These are phyloP conservation scores for Lactarius psammicola DNA, from an alignment of 768 basidiomycete species.

Conservation along the genomic window DNA sequence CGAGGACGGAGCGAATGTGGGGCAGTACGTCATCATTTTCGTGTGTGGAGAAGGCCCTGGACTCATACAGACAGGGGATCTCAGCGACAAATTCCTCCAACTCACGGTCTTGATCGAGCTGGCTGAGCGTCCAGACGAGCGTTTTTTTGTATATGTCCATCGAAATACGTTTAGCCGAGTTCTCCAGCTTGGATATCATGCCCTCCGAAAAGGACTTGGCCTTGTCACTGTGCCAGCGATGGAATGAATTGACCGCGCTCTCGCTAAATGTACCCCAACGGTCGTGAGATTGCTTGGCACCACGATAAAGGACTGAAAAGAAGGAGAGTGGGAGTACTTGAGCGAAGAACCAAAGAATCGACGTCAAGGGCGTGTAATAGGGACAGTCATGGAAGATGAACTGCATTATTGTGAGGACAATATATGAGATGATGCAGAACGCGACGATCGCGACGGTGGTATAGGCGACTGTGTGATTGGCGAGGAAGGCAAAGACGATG, in stretches of 20 bases:
- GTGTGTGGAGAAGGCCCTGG: not conserved
- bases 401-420: not conserved
- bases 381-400: not conserved
- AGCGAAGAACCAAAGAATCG: not conserved
- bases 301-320: not conserved
- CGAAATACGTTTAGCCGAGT: not conserved
- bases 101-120: not conserved
- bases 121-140: not conserved
- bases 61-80: not conserved
- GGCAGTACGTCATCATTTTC: not conserved
- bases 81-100: not conserved
- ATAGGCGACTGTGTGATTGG: conserved; percentile 1
- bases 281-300: not conserved
- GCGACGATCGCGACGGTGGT: not conserved
- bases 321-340: not conserved
- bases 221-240: not conserved
- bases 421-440: not conserved
- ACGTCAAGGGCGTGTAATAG: not conserved
- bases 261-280: not conserved
- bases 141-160: not conserved
- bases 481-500: conserved; percentile 1
- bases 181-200: not conserved
- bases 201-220: not conserved
- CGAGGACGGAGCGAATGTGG: not conserved
- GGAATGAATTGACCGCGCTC: not conserved